Evolutionary conservation across 1,284 basidiomycete species (phyloP), one percentile per base, ranked within the genome.

Genomic region (Rhodotorula sp.): DNA sequence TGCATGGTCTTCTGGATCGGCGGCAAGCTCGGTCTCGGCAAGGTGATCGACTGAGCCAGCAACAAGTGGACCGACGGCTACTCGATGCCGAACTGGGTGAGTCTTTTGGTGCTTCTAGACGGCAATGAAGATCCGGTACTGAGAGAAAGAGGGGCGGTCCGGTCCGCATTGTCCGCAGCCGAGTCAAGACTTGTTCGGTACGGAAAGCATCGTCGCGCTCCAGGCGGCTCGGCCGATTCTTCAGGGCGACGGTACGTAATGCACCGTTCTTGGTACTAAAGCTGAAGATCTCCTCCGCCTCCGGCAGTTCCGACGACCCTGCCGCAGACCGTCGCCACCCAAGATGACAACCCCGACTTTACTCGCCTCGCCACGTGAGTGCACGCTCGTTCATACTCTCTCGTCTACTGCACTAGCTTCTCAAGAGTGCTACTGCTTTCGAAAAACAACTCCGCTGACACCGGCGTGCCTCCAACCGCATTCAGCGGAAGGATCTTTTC

Each of bases 401-500:
- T 26, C 18, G 5, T 6, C 7, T 3, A 12, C 38, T 14, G 38
- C 12, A 43, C 38, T 43, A 43, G 38, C 10, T 8, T 43, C 38
- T 43, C 38, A 14, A 12, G 38, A 14, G 38, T 43, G 2, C 38
- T 43, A 2, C 38, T 43, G 38, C 10, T 43, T 10, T 14, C 10
- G 38, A 1, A 43, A 43, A 12, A 4, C 34, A 43, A 43, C 38
- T 14, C 38, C 38, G 10, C 38, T 43, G 10, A 43, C 38, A 43
- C 38, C 38, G 1, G 12, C 38, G 1, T 16, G 26, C 16, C 23
- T 38, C 50, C 12, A 5, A 1, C 23, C 14, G 0, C 18, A 5
- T 26, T 5, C 66, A 72, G 64, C 23, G 31, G 47, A 5, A 65
- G 72, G n/a, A 28, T 68, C 69, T 73, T 73, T 52, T 64, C 62